phyloP scores from a whole-genome alignment of 805 yeast species.

The Nakazawaea wickerhamii region DNA sequence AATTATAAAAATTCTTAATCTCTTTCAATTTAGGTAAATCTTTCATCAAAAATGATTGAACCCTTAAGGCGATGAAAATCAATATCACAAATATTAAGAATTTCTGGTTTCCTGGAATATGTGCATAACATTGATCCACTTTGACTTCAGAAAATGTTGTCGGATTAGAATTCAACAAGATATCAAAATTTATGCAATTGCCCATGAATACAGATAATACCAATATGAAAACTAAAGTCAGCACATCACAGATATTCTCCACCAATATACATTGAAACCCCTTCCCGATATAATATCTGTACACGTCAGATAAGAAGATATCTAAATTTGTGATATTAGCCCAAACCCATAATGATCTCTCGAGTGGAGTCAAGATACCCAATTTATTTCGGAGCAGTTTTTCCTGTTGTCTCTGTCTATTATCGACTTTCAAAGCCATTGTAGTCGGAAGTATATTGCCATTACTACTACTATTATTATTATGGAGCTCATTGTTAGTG shows the following conservation, averaged over 20 bases:
- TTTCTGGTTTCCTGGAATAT: conserved; percentile 44
- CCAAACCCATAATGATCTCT: conserved; percentile 92
- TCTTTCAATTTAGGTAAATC: conserved; percentile 68
- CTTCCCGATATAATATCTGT: conserved; percentile 77
- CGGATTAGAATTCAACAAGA: conserved; percentile 32
- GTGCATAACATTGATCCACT: conserved; percentile 41
- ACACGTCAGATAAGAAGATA: conserved; percentile 75
- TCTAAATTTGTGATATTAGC: conserved; percentile 93
- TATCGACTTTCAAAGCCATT: conserved; percentile 13
- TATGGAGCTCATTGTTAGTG: conserved; percentile 1
- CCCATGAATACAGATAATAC: conserved; percentile 72
- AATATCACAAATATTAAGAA: conserved; percentile 59
- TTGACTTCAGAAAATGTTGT: conserved; percentile 39
- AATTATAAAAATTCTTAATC: conserved; percentile 68
- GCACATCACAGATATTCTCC: conserved; percentile 57
- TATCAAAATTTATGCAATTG: conserved; percentile 67
- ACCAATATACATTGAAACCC: conserved; percentile 79
- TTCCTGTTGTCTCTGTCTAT: conserved; percentile 16
- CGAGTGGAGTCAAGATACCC: conserved; percentile 52
- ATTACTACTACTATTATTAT: neutral
- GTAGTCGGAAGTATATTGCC: conserved; percentile 15
- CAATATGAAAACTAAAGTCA: conserved; percentile 75
- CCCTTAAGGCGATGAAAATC: conserved; percentile 45
- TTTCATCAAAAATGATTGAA: conserved; percentile 44
- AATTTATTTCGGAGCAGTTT: conserved; percentile 24